phyloP scores from a whole-genome alignment of 2,329 filamentous ascomycete species.

The Fusarium odoratissimum region DNA sequence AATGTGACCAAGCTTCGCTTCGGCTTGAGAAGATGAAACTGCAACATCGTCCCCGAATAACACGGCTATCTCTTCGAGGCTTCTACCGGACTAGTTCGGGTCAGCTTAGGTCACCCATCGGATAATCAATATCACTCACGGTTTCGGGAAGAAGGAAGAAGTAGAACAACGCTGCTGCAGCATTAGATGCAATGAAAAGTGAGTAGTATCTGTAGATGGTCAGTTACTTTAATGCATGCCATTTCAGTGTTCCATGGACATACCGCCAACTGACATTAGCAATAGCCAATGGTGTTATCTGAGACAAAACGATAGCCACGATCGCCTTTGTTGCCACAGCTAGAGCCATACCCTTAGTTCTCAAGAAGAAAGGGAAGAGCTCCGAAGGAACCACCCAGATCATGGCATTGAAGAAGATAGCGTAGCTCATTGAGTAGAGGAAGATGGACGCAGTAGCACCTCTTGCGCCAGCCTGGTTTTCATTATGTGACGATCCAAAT shows the following conservation, averaged over 20 bases:
- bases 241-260: fast-evolving
- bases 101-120: neutral
- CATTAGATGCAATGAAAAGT: neutral
- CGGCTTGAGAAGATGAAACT: neutral
- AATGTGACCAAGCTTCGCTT: neutral
- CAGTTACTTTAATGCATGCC: fast-evolving
- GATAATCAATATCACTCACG: neutral
- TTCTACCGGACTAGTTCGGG: neutral
- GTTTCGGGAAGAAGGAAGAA: neutral
- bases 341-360: neutral
- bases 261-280: neutral
- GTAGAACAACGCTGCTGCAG: neutral
- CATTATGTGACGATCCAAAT: neutral
- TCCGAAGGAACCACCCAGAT: neutral
- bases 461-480: neutral
- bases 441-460: neutral
- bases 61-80: neutral
- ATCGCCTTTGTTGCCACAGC: neutral
- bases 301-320: neutral
- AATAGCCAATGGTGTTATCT: neutral
- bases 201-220: neutral
- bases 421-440: neutral
- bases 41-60: neutral
- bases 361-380: neutral
- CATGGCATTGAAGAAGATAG: neutral